phyloP scores from a whole-genome alignment of 2,329 filamentous ascomycete species.

The Graphiopsis chlorocephala region DNA sequence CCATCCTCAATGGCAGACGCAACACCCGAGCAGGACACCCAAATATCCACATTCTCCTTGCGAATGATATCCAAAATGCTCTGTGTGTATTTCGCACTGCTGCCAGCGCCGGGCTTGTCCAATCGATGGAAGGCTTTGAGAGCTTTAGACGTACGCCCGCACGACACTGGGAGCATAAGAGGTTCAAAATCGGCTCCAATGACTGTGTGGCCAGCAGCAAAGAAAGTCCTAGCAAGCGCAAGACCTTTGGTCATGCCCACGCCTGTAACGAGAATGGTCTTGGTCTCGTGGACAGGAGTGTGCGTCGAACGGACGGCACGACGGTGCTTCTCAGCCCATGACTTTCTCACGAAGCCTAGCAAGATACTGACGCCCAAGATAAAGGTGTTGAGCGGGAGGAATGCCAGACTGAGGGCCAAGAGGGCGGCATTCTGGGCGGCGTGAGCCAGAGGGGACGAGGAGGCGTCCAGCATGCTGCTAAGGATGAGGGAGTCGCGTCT shows the following conservation, averaged over 20 bases:
- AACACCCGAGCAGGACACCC: slow-evolving; percentile 72
- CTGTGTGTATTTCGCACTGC: slow-evolving; percentile 52
- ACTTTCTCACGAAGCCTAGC: slow-evolving; percentile 30
- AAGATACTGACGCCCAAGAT: slow-evolving; percentile 42
- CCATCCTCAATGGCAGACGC: slow-evolving; percentile 65
- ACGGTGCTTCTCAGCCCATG: slow-evolving; percentile 27
- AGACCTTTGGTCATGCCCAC: slow-evolving; percentile 71
- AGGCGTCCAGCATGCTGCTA: slow-evolving; percentile 34
- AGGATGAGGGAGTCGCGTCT: neutral
- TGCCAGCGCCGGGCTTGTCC: slow-evolving; percentile 33
- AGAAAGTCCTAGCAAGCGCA: slow-evolving; percentile 62
- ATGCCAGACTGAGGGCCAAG: slow-evolving; percentile 41
- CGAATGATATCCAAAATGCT: slow-evolving; percentile 58
- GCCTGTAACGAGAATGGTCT: slow-evolving; percentile 68
- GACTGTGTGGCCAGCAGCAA: slow-evolving; percentile 64
- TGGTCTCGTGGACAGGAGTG: slow-evolving; percentile 41
- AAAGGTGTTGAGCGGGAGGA: slow-evolving; percentile 51
- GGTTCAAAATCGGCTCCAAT: slow-evolving; percentile 66
- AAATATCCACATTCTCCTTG: slow-evolving; percentile 63
- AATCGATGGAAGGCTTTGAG: slow-evolving; percentile 56
- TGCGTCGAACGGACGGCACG: slow-evolving; percentile 25
- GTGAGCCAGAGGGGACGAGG: slow-evolving; percentile 40
- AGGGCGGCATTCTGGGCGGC: slow-evolving; percentile 49
- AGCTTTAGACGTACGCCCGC: slow-evolving; percentile 58
- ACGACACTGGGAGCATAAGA: slow-evolving; percentile 33